Base-by-base conservation (phyloP, 805 yeast species). In the Myxozyma kluyveri region DNA sequence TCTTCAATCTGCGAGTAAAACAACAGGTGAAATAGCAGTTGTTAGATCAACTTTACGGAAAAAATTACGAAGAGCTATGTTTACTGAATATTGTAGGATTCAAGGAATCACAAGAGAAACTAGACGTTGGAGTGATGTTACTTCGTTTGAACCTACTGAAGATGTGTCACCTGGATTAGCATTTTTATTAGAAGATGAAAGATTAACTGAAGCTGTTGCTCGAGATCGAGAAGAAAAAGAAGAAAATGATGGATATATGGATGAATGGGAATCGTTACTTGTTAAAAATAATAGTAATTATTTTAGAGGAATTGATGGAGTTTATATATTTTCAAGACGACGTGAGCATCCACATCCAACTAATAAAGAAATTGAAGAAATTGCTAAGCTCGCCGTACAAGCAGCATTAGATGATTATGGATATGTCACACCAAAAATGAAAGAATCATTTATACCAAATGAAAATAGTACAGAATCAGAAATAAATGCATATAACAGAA, bases 81-180 rank as follows among this genome's bases (percentile, higher is more conserved):
- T 54, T 4, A 52, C 38, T 21, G 59, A 26, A 19, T 24, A 27
- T n/a, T 50, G 56, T 27, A 26, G 37, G 37, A 41, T 47, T 18
- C 59, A 54, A 21, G 46, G 46, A 4, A 51, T 54, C 47, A 36
- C 52, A 18, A 43, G 56, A 14, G 53, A 54, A 45, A 45, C 48
- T 9, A 40, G 31, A 19, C 36, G 47, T 19, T 54, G 56, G 56
- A 45, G 40, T 31, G 52, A 51, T 18, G 42, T 54, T 23, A 22
- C 27, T 4, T 23, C 54, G 29, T 51, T 52, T 39, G 56, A 54
- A 37, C 50, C 49, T 17, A 24, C 37, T 42, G 47, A 31, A 4
- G 49, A 46, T 7, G 17, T 36, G 18, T 48, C 24, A 2, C n/a
- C n/a, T n/a, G 22, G 27, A 6, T 36, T 50, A 10, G 44, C 42